phyloP scores from a whole-genome alignment of 2,329 filamentous ascomycete genomes.

The Aspergillus intermedius region DNA sequence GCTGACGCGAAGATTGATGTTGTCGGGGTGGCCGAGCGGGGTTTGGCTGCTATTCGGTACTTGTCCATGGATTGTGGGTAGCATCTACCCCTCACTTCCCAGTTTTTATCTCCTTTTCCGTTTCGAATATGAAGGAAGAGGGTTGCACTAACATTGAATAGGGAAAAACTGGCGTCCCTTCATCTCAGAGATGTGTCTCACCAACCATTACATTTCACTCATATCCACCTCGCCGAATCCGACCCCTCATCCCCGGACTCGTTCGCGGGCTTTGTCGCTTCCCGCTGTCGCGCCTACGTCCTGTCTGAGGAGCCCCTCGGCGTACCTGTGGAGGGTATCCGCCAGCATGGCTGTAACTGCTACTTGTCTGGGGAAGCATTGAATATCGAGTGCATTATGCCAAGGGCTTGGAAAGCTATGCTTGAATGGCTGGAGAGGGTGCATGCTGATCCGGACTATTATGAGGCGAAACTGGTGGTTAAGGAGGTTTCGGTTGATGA shows the following conservation, averaged over 20 bases:
- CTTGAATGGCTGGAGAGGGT: constrained; percentile 58
- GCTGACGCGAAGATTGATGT: constrained; percentile 57
- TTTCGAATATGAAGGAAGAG: neutral
- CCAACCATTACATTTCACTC: constrained; percentile 28
- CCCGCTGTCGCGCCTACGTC: constrained; percentile 58
- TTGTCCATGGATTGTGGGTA: constrained; percentile 51
- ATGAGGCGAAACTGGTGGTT: constrained; percentile 19
- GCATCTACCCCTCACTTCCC: neutral
- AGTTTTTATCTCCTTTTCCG: too few species aligned
- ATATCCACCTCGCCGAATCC: constrained; percentile 18
- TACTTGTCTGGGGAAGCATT: constrained; percentile 60
- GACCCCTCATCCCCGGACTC: constrained; percentile 1
- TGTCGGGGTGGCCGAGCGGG: constrained; percentile 63
- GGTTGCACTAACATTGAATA: constrained; percentile 11
- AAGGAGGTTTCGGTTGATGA: too few species aligned
- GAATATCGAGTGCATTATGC: constrained; percentile 58
- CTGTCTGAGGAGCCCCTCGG: constrained; percentile 48
- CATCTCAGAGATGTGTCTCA: constrained; percentile 35
- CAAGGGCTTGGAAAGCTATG: constrained; percentile 48
- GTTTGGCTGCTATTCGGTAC: constrained; percentile 52
- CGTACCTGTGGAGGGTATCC: constrained; percentile 48
- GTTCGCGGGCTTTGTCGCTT: constrained; percentile 29
- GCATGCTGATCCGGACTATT: constrained; percentile 38
- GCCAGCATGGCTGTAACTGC: constrained; percentile 57
- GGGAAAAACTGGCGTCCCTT: constrained; percentile 34